Evolutionary conservation across 2,329 filamentous ascomycete genomes (phyloP).

Genomic region (Aschersonia sp.): DNA sequence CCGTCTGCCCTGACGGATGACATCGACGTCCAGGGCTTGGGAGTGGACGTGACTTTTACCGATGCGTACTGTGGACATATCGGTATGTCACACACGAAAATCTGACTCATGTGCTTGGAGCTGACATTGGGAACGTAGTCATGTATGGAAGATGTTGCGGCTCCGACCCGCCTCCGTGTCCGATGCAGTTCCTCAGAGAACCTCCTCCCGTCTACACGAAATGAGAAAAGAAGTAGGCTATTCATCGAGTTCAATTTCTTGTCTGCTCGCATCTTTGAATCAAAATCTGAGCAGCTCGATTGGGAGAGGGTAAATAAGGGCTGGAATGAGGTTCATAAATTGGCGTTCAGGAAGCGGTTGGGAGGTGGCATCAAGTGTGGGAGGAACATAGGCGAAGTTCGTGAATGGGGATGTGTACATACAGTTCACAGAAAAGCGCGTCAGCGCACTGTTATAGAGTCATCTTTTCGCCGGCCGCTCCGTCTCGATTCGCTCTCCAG

Average conservation of each 20-base stretch:
- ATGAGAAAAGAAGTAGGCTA: neutral
- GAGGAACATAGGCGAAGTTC: neutral
- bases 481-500: constrained; percentile 82
- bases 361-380: neutral
- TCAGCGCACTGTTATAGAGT: constrained; percentile 4
- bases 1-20: constrained; percentile 23
- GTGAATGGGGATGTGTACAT: too few species aligned
- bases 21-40: constrained; percentile 17
- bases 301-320: too few species aligned
- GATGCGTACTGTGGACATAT: constrained; percentile 22
- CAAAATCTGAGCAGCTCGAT: too few species aligned
- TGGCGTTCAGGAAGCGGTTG: neutral
- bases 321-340: neutral
- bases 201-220: constrained; percentile 20
- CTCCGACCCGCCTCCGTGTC: constrained; percentile 18
- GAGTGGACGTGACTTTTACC: constrained; percentile 19
- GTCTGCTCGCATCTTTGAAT: neutral
- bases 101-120: neutral
- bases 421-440: neutral
- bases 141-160: constrained; percentile 18
- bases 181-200: constrained; percentile 22
- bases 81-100: constrained; percentile 9
- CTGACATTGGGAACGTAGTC: constrained; percentile 10
- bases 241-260: neutral
- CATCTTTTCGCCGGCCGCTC: constrained; percentile 38